These are phyloP conservation scores for Amaranthus tricolor DNA, from an alignment of 179 eudicot species.

Conservation along the genomic window DNA sequence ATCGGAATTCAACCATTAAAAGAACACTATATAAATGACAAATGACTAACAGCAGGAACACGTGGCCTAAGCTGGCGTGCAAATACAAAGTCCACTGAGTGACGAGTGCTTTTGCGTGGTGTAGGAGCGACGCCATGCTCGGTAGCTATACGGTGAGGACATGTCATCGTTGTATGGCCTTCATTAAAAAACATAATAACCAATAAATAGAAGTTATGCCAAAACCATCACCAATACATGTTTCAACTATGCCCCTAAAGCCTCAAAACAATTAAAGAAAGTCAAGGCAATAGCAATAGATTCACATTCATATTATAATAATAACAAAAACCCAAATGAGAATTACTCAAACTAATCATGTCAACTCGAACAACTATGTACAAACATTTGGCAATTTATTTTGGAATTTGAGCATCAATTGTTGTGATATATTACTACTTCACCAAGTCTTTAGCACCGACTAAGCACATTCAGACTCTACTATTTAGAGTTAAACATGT, in stretches of 20 bases:
- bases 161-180: slow-evolving; percentile 92
- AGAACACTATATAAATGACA: background rate
- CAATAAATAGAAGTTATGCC: background rate
- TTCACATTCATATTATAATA: background rate
- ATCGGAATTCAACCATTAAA: background rate
- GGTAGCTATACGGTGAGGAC: slow-evolving; percentile 84
- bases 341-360: background rate
- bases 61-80: slow-evolving; percentile 70
- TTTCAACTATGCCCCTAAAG: background rate
- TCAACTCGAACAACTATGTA: background rate
- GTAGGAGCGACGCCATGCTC: slow-evolving; percentile 87
- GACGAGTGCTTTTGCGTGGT: slow-evolving; percentile 49
- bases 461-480: no score
- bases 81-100: slow-evolving; percentile 64
- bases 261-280: background rate
- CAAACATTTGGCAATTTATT: background rate
- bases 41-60: slow-evolving; percentile 56
- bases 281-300: background rate
- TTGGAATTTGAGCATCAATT: background rate
- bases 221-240: background rate
- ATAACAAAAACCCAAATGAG: background rate
- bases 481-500: no score
- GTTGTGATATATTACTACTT: no score
- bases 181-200: slow-evolving; percentile 28
- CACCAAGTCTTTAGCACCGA: no score